Evolutionary conservation across 306 rosid species (phyloP).

Genomic region (Calophaca sinica): DNA sequence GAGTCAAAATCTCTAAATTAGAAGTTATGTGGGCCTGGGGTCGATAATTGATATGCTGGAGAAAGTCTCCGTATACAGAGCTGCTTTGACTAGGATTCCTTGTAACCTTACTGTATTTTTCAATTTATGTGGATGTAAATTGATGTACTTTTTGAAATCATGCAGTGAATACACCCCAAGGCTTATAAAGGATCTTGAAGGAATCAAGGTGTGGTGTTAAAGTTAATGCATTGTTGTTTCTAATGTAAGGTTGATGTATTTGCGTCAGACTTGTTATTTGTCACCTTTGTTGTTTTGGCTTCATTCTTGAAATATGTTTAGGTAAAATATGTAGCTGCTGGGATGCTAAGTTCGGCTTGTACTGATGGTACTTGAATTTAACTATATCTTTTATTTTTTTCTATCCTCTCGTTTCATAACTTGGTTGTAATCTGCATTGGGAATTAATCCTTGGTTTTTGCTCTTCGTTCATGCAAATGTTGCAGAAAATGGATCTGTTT

Average conservation of each 20-base stretch:
- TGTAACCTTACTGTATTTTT: constrained; percentile 28
- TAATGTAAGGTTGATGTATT: constrained; percentile 37
- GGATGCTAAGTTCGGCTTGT: constrained; percentile 86
- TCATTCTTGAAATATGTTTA: constrained; percentile 45
- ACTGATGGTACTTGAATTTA: constrained; percentile 71
- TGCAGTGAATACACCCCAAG: constrained; percentile 92
- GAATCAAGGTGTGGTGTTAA: constrained; percentile 73
- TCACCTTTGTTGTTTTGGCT: constrained; percentile 27
- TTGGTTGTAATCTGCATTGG: constrained; percentile 25
- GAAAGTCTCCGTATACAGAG: not conserved
- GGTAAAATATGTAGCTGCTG: constrained; percentile 85
- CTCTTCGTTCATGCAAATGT: constrained; percentile 44
- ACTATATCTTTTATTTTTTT: not conserved
- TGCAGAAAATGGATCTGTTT: constrained; percentile 87
- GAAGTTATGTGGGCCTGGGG: not conserved
- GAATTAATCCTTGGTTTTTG: constrained; percentile 10
- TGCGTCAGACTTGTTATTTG: constrained; percentile 25
- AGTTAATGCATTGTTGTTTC: constrained; percentile 44
- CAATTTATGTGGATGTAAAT: constrained; percentile 13
- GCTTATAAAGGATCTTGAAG: constrained; percentile 92
- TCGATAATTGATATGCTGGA: constrained; percentile 13
- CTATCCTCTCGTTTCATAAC: not conserved
- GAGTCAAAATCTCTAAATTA: not conserved
- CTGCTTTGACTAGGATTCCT: constrained; percentile 6
- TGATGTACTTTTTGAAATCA: constrained; percentile 30